These are phyloP conservation scores for Phalaenopsis equestris DNA, from an alignment of 106 monocot genomes.

Conservation along the genomic window DNA sequence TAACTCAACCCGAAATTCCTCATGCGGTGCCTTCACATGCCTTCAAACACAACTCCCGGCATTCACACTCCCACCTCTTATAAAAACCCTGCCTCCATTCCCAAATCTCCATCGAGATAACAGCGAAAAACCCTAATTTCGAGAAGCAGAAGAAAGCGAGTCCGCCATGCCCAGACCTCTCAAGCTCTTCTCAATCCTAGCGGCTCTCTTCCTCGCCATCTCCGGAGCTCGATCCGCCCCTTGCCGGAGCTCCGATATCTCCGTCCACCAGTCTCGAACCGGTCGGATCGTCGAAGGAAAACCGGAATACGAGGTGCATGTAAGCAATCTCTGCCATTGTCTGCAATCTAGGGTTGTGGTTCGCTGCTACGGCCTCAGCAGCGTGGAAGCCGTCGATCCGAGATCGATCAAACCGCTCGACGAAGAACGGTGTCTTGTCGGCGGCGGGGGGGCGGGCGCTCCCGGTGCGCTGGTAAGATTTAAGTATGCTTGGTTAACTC, in stretches of 20 bases:
- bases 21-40: slow-evolving; percentile 1
- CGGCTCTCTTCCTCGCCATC: slow-evolving; percentile 1
- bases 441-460: slow-evolving; percentile 30
- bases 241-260: slow-evolving; percentile 23
- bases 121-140: background rate
- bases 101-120: background rate
- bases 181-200: slow-evolving; percentile 9
- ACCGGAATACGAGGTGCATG: slow-evolving; percentile 43
- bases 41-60: background rate
- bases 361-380: slow-evolving; percentile 66
- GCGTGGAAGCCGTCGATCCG: slow-evolving; percentile 45
- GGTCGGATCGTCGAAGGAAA: slow-evolving; percentile 42
- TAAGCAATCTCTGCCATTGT: slow-evolving; percentile 46
- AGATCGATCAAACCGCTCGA: slow-evolving; percentile 39
- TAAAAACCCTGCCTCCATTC: background rate
- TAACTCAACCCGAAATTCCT: background rate
- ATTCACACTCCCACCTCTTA: background rate
- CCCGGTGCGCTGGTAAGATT: slow-evolving; percentile 37
- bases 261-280: slow-evolving; percentile 30
- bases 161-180: background rate
- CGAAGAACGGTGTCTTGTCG: slow-evolving; percentile 39
- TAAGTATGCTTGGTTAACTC: slow-evolving; percentile 76
- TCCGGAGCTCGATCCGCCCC: slow-evolving; percentile 4
- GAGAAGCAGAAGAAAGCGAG: background rate
- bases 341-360: slow-evolving; percentile 38